Conservation (phyloP, 139 green algal genomes). For the Chlamydomonas urium region DNA sequence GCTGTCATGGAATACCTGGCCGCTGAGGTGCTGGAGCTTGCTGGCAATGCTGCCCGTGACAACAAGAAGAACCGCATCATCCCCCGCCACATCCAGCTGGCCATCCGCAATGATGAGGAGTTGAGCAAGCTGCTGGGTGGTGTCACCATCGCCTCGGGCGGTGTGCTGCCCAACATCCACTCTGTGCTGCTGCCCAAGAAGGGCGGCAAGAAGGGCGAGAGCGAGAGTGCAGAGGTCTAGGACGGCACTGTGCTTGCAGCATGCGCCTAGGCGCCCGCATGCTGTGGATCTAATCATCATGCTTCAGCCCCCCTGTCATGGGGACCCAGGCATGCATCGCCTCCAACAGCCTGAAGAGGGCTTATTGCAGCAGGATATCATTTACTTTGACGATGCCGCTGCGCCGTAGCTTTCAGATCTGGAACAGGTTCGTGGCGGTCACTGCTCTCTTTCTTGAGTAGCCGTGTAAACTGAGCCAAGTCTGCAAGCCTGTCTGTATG, state of each 20-base stretch:
- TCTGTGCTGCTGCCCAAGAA: slow-evolving; percentile 76
- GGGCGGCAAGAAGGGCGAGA: slow-evolving; percentile 23
- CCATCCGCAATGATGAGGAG: slow-evolving; percentile 93
- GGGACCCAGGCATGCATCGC: no score
- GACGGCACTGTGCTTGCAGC: neutral
- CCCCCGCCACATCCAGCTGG: slow-evolving; percentile 84
- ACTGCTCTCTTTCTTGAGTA: no score
- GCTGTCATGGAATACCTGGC: slow-evolving; percentile 49
- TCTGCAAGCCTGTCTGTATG: no score
- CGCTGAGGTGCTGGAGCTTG: slow-evolving; percentile 49
- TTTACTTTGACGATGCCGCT: no score
- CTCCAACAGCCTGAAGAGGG: no score
- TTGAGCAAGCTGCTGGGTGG: slow-evolving; percentile 85
- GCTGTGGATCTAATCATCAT: no score
- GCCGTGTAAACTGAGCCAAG: no score
- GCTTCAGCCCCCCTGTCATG: no score
- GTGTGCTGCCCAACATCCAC: slow-evolving; percentile 86
- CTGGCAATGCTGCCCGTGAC: slow-evolving; percentile 82
- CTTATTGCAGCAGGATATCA: no score
- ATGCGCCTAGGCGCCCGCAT: no score
- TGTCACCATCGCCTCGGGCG: slow-evolving; percentile 77
- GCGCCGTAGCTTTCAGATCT: no score
- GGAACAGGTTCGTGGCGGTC: no score
- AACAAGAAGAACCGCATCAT: slow-evolving; percentile 93
- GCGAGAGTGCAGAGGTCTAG: slow-evolving; percentile 13